Evolutionary conservation across 345 rosid genomes (phyloP), one percentile per base, ranked within the genome.

Genomic region (Pistacia vera): DNA sequence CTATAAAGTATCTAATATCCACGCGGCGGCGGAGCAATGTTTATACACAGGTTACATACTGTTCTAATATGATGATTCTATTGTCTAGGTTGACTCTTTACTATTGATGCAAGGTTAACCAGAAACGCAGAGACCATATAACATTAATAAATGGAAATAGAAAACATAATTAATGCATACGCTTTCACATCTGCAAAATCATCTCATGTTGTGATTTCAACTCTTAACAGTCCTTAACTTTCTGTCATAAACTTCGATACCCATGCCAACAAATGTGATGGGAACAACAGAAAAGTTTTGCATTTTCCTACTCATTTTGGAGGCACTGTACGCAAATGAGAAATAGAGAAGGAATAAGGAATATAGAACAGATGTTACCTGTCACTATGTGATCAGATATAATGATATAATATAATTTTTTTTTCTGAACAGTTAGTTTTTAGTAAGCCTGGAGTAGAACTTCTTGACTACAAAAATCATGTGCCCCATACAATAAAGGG

Each of bases 391-490:
- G 78, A 59, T 72, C 78, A 66, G 64, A 75, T 28, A 51, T 56
- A 55, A 68, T 1, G 28, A 54, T 51, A 38, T 33, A 38, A 11
- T 22, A 66, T 18, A 48, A 51, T 56, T 28, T 62, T 48, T 54
- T 52, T 70, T 78, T 64, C 84, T 83, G 78, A 65, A 66, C 55
- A 55, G 73, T 63, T 55, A 63, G 41, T 63, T 54, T 30, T 71
- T 60, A 52, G 73, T 75, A 79, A 77, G 83, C 83, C 82, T 77
- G 62, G 77, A 73, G 71, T 66, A 73, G 78, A 77, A 71, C 70
- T 63, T 73, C 71, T 72, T 48, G 28, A 70, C 76, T 81, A 77
- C 81, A 79, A 84, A 73, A 79, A 84, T 76, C 71, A 79, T 77
- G 82, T 30, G 35, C 74, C 85, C 84, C 73, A 33, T 74, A 63